Evolutionary conservation across 2,329 filamentous ascomycete species (phyloP).

Genomic region (Rutstroemia sp.): DNA sequence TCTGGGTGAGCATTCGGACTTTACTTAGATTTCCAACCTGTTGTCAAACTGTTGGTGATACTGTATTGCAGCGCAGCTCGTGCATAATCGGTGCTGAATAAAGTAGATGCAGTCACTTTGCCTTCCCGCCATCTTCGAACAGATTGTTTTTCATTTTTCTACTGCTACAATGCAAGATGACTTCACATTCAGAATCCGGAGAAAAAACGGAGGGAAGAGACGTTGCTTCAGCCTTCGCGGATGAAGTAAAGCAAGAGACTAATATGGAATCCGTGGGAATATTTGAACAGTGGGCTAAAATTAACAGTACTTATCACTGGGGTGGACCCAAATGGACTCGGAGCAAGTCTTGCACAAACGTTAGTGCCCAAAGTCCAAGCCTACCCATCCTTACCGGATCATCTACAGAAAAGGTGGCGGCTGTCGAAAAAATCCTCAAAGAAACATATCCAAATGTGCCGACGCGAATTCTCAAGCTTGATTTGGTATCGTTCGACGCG

Average conservation of each 20-base stretch:
- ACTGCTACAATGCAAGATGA: not conserved
- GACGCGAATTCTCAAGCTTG: slow-evolving; percentile 13
- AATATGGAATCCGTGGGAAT: not conserved
- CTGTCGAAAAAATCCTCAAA: slow-evolving; percentile 5
- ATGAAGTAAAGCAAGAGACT: not conserved
- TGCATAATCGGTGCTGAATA: not conserved
- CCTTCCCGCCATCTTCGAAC: not conserved
- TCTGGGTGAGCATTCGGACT: too few relatives aligned
- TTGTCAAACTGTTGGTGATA: not conserved
- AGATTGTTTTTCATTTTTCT: not conserved
- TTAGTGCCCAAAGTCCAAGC: not conserved
- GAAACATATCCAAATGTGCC: not conserved
- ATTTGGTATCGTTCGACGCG: slow-evolving; percentile 34
- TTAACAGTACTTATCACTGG: slow-evolving; percentile 2
- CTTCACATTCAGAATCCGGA: not conserved
- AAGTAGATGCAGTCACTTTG: not conserved
- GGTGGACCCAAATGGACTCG: not conserved
- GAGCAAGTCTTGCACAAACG: not conserved
- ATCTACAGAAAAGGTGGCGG: slow-evolving; percentile 1
- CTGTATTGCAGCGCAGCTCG: not conserved
- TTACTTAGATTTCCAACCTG: too few relatives aligned
- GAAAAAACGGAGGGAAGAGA: not conserved
- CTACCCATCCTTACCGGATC: slow-evolving; percentile 12
- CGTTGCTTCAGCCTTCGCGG: not conserved
- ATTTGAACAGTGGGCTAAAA: not conserved